Evolutionary conservation across 495 filamentous ascomycete species (phyloP).

Genomic region (Podospora bellae-mahoneyi): DNA sequence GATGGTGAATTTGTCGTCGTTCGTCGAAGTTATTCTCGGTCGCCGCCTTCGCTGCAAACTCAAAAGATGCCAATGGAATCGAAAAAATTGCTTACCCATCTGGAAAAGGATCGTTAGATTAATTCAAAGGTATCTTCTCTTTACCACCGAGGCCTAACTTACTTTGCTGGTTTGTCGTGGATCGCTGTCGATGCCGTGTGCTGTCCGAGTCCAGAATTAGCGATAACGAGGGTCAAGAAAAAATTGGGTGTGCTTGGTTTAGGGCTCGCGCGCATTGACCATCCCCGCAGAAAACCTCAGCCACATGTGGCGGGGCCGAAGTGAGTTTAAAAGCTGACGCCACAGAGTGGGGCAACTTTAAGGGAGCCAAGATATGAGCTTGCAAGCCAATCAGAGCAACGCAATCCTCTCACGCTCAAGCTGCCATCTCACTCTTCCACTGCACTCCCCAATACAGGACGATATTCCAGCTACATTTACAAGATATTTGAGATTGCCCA

Average conservation of each 20-base stretch:
- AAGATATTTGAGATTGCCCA: not conserved
- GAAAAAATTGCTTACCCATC: conserved; percentile 49
- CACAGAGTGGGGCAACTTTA: conserved; percentile 8
- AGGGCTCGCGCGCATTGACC: conserved; percentile 35
- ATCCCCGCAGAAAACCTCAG: conserved; percentile 12
- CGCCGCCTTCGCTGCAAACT: conserved; percentile 13
- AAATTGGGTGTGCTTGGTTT: conserved; percentile 38
- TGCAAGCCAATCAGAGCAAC: conserved; percentile 6
- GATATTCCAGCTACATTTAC: not conserved
- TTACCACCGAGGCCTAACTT: conserved; percentile 23
- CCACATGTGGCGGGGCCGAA: conserved; percentile 24
- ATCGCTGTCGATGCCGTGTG: conserved; percentile 32
- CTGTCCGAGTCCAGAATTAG: conserved; percentile 34
- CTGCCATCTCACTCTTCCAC: not conserved
- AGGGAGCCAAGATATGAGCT: not conserved
- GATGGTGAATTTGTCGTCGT: not conserved
- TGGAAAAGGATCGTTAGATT: conserved; percentile 32
- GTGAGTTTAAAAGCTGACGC: not conserved
- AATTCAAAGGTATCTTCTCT: not conserved
- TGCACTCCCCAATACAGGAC: not conserved
- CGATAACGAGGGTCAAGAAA: conserved; percentile 32
- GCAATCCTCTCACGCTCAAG: not conserved
- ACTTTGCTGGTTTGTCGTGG: conserved; percentile 42
- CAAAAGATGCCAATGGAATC: conserved; percentile 19
- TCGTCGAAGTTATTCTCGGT: conserved; percentile 2